Conservation (phyloP, 352 stramenopile genomes). For the Globisporangium cystogenes region DNA sequence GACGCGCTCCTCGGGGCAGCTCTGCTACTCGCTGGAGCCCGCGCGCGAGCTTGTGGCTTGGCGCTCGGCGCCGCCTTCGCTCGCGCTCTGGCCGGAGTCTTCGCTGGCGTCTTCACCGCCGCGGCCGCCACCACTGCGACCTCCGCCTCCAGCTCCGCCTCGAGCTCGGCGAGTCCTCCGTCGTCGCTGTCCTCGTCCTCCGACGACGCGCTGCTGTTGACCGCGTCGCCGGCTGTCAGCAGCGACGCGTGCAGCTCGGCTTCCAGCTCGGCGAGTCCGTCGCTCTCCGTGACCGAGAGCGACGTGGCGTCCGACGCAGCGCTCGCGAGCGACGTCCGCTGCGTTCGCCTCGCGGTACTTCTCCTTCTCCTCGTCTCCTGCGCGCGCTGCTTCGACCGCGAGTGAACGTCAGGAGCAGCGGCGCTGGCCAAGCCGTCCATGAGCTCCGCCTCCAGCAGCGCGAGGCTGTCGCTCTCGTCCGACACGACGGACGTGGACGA, state of each 20-base stretch:
- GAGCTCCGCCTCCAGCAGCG: constrained; percentile 47
- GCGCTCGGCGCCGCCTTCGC: not conserved
- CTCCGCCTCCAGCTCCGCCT: constrained; percentile 13
- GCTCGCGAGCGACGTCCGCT: constrained; percentile 2
- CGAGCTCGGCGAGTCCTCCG: constrained; percentile 14
- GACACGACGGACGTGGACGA: constrained; percentile 17
- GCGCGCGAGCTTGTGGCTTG: not conserved
- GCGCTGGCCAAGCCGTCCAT: constrained; percentile 7
- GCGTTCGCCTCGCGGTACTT: not conserved
- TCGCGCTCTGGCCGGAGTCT: not conserved
- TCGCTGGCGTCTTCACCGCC: constrained; percentile 3
- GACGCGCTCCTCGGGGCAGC: not conserved
- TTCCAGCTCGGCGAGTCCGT: constrained; percentile 27
- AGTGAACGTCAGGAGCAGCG: too few species aligned
- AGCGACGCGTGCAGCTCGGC: constrained; percentile 16
- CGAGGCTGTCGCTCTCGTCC: constrained; percentile 26
- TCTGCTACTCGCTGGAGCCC: not conserved
- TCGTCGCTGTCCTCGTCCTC: constrained; percentile 13
- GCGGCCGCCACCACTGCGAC: not conserved
- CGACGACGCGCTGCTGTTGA: not conserved
- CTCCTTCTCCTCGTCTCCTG: too few species aligned
- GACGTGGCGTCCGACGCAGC: not conserved
- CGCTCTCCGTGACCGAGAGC: constrained; percentile 4
- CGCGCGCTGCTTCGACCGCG: too few species aligned
- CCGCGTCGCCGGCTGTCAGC: not conserved